Conservation (phyloP, 1,139 yeast species). For the Kodamaea ohmeri region DNA sequence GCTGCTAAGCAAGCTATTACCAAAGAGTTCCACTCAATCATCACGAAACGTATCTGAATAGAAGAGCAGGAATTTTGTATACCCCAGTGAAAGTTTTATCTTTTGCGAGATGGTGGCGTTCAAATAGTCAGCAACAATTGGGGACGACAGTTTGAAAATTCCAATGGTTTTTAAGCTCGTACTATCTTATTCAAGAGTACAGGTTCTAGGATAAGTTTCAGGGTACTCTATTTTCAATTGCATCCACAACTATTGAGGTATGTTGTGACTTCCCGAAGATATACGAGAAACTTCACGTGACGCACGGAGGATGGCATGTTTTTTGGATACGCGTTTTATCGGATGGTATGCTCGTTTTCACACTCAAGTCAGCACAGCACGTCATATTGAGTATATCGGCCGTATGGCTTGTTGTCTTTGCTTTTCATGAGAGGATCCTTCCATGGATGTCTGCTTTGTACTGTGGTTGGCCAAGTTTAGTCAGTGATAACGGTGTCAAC, state of each 20-base stretch:
- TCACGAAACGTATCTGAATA: conserved; percentile 1
- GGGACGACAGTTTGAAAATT: no score
- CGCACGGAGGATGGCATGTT: neutral
- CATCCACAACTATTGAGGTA: neutral
- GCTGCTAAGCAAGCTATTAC: conserved; percentile 21
- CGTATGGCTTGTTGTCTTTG: conserved; percentile 33
- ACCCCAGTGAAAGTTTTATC: no score
- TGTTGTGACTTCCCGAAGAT: no score
- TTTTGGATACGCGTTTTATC: neutral
- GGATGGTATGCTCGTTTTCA: conserved; percentile 1
- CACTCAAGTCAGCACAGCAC: conserved; percentile 8
- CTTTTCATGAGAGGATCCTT: conserved; percentile 33
- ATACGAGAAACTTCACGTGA: neutral
- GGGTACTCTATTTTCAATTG: no score
- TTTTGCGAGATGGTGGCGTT: no score
- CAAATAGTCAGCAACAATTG: no score
- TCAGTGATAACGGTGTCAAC: neutral
- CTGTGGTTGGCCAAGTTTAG: conserved; percentile 34
- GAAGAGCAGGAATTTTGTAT: no score
- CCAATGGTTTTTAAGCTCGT: no score
- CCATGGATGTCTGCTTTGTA: conserved; percentile 27
- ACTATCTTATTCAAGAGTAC: no score
- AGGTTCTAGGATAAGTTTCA: no score
- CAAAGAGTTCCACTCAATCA: conserved; percentile 13
- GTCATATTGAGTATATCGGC: conserved; percentile 16